A percentile compares a stretch with the other conserved stretches of the same genome.
Evolutionary conservation across 2,329 filamentous ascomycete species (phyloP).

Genomic region (Verruconis gallopava): DNA sequence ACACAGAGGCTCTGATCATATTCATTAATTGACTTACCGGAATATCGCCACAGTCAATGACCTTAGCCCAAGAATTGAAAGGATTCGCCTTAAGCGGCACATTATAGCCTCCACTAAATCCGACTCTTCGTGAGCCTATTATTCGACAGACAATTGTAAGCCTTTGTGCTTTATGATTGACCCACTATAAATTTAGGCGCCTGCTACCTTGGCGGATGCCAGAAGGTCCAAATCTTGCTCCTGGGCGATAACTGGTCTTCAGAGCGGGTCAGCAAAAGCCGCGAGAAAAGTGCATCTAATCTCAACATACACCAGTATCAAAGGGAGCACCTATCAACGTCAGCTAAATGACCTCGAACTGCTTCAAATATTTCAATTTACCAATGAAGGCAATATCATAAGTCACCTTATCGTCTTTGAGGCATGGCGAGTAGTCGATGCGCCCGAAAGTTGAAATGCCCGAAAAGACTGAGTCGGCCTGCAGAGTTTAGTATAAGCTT

Average conservation of each 20-base stretch:
- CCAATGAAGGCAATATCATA: slow-evolving; percentile 82
- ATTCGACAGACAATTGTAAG: slow-evolving; percentile 16
- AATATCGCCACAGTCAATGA: slow-evolving; percentile 74
- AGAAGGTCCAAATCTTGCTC: slow-evolving; percentile 71
- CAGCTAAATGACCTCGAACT: neutral
- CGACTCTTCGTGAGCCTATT: slow-evolving; percentile 37
- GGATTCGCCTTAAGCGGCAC: slow-evolving; percentile 69
- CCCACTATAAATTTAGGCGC: slow-evolving; percentile 75
- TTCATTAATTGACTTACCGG: too few species aligned
- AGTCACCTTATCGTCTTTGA: slow-evolving; percentile 54
- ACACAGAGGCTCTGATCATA: too few species aligned
- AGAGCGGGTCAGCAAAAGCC: too few species aligned
- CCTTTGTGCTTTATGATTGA: slow-evolving; percentile 18
- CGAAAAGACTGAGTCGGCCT: slow-evolving; percentile 81
- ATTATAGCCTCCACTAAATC: slow-evolving; percentile 65
- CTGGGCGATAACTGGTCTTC: slow-evolving; percentile 55
- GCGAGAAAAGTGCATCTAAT: too few species aligned
- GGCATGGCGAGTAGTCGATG: slow-evolving; percentile 63
- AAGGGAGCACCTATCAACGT: slow-evolving; percentile 55
- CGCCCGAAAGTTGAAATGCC: slow-evolving; percentile 79
- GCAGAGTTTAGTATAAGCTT: neutral
- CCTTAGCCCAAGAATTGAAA: slow-evolving; percentile 67
- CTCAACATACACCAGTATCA: slow-evolving; percentile 43
- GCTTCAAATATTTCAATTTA: too few species aligned
- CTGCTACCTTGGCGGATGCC: slow-evolving; percentile 79